Conservation (phyloP, 2,329 filamentous ascomycete species). For the Scleromitrula shiraiana region DNA sequence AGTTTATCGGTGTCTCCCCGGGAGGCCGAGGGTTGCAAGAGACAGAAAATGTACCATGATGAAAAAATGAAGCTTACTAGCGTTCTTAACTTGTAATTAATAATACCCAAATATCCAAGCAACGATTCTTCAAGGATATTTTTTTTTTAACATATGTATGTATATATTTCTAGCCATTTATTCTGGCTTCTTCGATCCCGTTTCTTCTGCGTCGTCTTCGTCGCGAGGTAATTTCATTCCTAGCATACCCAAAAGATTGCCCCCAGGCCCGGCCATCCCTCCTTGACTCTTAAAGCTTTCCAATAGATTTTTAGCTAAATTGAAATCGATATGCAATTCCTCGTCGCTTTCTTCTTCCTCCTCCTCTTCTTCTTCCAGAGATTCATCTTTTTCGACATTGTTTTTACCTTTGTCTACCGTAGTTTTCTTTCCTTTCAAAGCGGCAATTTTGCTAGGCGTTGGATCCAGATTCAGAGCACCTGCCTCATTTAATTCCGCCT, state of each 20-base stretch:
- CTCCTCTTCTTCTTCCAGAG: slow-evolving; percentile 54
- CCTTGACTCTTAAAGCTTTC: slow-evolving; percentile 89
- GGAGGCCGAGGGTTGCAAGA: slow-evolving; percentile 17
- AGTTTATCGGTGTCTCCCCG: slow-evolving; percentile 8
- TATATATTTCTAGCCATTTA: too few relatives aligned
- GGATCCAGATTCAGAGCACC: slow-evolving; percentile 54
- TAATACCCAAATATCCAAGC: slow-evolving; percentile 8
- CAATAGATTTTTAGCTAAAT: slow-evolving; percentile 81
- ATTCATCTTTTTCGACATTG: slow-evolving; percentile 36
- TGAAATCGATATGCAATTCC: slow-evolving; percentile 72
- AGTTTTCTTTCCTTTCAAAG: slow-evolving; percentile 21
- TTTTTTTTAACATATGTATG: too few relatives aligned
- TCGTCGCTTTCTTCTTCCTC: slow-evolving; percentile 48
- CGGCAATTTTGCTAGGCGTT: slow-evolving; percentile 27
- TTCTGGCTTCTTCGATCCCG: slow-evolving; percentile 1
- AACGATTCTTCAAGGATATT: background rate
- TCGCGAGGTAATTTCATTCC: slow-evolving; percentile 75
- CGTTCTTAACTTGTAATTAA: slow-evolving; percentile 6
- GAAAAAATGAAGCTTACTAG: slow-evolving; percentile 9
- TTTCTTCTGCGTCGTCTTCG: slow-evolving; percentile 45
- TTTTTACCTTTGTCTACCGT: slow-evolving; percentile 1
- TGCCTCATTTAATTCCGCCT: slow-evolving; percentile 61
- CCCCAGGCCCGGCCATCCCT: slow-evolving; percentile 75
- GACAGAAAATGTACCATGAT: slow-evolving; percentile 14
- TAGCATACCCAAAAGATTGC: slow-evolving; percentile 83